Evolutionary conservation across 805 yeast genomes (phyloP), one percentile per base, ranked within the genome.

Genomic region (Teunomyces tritomae): DNA sequence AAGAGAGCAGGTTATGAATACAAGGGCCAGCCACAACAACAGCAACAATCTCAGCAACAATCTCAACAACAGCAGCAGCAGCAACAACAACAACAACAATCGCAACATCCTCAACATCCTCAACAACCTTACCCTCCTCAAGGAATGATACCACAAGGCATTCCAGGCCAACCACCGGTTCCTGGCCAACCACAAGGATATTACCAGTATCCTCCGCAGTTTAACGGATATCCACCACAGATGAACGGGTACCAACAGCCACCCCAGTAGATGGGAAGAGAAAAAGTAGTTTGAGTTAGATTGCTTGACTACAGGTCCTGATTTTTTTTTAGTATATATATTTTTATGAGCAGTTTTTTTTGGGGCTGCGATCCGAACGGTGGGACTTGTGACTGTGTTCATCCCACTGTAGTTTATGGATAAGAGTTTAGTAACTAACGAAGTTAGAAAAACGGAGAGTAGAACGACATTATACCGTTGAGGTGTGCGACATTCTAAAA

Each of bases 21-120:
- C 57, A 72, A 71, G 51, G 80, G 80, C 13, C 80, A 74, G 56
- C 80, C 78, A 24, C 60, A 55, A 35, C 50, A 54, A 11, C 47
- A 43, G 28, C 46, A 20, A 16, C 44, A 30, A 11, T n/a, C n/a
- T n/a, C 49, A 29, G 10, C 20, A 51, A 43, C 49, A 51, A 24
- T n/a, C n/a, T n/a, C 39, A 36, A 11, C 39, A 36, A 50, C 54
- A 35, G 8, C 45, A 28, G n/a, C 50, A 43, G 7, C 39, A 7
- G 2, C 50, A 24, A n/a, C 49, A 35, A 35, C 24, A 14, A 5
- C 36, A 33, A 10, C 36, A n/a, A 13, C 20, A 14, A 3, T 20
- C 13, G 9, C 49, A 39, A 33, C 49, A 35, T 8, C 53, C 29
- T 32, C 37, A 13, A 2, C 52, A 34, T 13, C 51, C 43, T 39